Evolutionary conservation across 73 alveolate genomes (phyloP).

Genomic region (Paramecium bursaria): DNA sequence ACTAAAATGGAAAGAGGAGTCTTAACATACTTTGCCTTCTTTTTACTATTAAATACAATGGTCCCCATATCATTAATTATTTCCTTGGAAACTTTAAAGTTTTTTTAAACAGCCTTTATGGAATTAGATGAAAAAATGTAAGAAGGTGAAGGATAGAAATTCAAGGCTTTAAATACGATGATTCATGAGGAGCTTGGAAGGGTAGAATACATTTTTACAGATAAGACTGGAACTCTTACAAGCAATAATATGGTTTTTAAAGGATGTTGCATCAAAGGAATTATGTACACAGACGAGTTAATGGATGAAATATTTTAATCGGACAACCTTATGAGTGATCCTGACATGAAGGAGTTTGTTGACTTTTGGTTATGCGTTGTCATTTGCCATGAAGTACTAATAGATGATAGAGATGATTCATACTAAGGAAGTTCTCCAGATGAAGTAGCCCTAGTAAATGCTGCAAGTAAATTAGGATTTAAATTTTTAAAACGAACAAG

Average conservation of each 20-base stretch:
- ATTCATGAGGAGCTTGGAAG: slow-evolving; percentile 81
- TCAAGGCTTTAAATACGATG: slow-evolving; percentile 61
- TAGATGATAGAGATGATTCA: slow-evolving; percentile 75
- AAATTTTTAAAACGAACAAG: slow-evolving; percentile 67
- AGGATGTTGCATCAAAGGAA: slow-evolving; percentile 60
- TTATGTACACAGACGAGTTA: slow-evolving; percentile 48
- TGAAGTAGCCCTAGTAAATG: slow-evolving; percentile 91
- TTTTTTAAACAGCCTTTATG: slow-evolving; percentile 64
- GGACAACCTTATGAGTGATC: slow-evolving; percentile 54
- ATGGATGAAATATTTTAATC: slow-evolving; percentile 42
- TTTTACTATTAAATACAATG: slow-evolving; percentile 70
- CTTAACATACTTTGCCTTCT: slow-evolving; percentile 65
- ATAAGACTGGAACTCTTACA: slow-evolving; percentile 76
- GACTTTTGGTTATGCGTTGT: slow-evolving; percentile 77
- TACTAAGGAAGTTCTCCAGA: slow-evolving; percentile 94
- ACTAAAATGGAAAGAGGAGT: slow-evolving; percentile 53
- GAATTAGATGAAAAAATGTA: slow-evolving; percentile 70
- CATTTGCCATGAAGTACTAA: slow-evolving; percentile 81
- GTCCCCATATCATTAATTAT: slow-evolving; percentile 72
- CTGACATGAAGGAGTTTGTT: slow-evolving; percentile 69
- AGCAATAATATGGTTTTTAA: slow-evolving; percentile 68
- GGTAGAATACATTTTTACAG: slow-evolving; percentile 82
- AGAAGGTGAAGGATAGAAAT: slow-evolving; percentile 54
- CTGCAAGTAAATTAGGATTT: slow-evolving; percentile 86
- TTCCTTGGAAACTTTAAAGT: slow-evolving; percentile 66